phyloP scores from a whole-genome alignment of 192 early-diverging fungal species.

The Linnemannia elongata region DNA sequence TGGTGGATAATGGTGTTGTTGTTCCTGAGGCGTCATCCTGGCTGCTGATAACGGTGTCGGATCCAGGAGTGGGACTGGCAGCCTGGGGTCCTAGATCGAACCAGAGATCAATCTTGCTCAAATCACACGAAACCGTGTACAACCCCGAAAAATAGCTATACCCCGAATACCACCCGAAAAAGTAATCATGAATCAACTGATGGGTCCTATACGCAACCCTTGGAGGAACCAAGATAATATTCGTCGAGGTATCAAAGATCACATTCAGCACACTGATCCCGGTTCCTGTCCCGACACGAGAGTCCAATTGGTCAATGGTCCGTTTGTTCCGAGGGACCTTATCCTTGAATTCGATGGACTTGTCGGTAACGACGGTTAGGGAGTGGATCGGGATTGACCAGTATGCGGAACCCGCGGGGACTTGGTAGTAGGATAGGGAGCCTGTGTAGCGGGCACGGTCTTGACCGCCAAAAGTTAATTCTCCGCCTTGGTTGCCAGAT shows the following conservation, averaged over 20 bases:
- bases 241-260: slow-evolving; percentile 40
- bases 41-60: background rate
- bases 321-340: background rate
- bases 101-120: slow-evolving; percentile 16
- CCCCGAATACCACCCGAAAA: slow-evolving; percentile 25
- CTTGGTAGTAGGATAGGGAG: slow-evolving; percentile 15
- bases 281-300: background rate
- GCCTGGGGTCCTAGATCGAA: slow-evolving; percentile 8
- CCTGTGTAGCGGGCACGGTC: slow-evolving; percentile 18
- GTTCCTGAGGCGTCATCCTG: background rate
- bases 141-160: slow-evolving; percentile 8
- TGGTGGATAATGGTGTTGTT: background rate
- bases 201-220: slow-evolving; percentile 15
- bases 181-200: slow-evolving; percentile 23
- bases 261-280: slow-evolving; percentile 1
- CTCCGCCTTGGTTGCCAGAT: slow-evolving; percentile 19
- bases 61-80: background rate
- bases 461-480: slow-evolving; percentile 29
- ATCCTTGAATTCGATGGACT: background rate
- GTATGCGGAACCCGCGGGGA: slow-evolving; percentile 13
- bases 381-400: slow-evolving; percentile 25
- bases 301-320: background rate
- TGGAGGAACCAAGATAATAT: slow-evolving; percentile 23
- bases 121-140: slow-evolving; percentile 31
- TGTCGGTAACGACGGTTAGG: background rate